Evolutionary conservation across 768 basidiomycete species (phyloP), one percentile per base, ranked within the genome.

Genomic region (Russula sp.): DNA sequence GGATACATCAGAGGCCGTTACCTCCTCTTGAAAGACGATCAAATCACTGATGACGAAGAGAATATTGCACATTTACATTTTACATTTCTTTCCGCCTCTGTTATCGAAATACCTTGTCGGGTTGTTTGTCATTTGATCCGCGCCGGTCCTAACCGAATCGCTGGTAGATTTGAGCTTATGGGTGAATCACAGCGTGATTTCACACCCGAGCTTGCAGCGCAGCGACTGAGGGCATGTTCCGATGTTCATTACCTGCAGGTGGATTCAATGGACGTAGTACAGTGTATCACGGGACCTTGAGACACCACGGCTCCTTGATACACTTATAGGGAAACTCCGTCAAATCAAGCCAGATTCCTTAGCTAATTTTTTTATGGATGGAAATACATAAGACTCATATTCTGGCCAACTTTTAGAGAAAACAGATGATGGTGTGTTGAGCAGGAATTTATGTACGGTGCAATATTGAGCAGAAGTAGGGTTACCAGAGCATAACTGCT

Each of bases 51-150:
- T 44, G 77, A 78, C 11, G 77, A 78, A 42, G 80, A 75, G 14
- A 67, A 85, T 50, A 72, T 87, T 26, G 88, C 90, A 3, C 94
- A 96, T 73, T 75, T 95, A 40, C 94, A 96, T 71, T 72, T 96
- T 46, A n/a, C 92, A 94, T 72, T 94, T 95, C 69, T 81, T 86
- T 42, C 94, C 94, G 1, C 94, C 94, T 13, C 76, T 96, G 61
- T 74, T 96, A 64, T 76, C 85, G 68, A 97, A 97, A 74, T 96
- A 95, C 77, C 73, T 95, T 22, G 94, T 94, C 34, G 94, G 94
- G 88, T 91, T 9, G 5, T 8, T 24, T 24, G 9, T 18, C 56
- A 16, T 22, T 34, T 18, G 20, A 24, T 56, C n/a, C 6, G 49
- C 24, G 18, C 8, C 14, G 13, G 1, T 22, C 13, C 42, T 67